Conservation (phyloP, 768 basidiomycete species). For the Ephemerocybe angulata region DNA sequence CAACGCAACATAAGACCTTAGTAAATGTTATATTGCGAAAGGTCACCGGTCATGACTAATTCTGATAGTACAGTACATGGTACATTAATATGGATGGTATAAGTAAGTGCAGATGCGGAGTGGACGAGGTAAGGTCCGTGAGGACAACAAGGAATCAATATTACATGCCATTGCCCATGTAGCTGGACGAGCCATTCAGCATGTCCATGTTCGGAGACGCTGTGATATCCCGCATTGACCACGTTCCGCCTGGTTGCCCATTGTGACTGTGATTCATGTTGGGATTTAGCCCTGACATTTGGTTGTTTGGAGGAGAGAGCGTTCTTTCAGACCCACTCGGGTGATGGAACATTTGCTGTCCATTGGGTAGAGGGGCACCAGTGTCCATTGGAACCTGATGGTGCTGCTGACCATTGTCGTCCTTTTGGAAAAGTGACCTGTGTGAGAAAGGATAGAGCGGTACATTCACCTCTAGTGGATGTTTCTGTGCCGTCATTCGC, state of each 20-base stretch:
- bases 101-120: neutral
- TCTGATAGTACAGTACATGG: too few relatives aligned
- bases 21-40: slow-evolving; percentile 5
- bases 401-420: slow-evolving; percentile 26
- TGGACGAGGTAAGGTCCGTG: neutral
- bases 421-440: slow-evolving; percentile 54
- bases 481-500: slow-evolving; percentile 74
- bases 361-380: slow-evolving; percentile 1
- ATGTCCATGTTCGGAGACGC: slow-evolving; percentile 16
- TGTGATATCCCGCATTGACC: slow-evolving; percentile 25
- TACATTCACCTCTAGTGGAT: slow-evolving; percentile 74
- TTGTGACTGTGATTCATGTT: neutral
- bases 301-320: slow-evolving; percentile 5
- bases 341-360: slow-evolving; percentile 4
- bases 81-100: neutral
- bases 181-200: neutral
- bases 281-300: neutral
- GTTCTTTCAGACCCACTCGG: slow-evolving; percentile 1
- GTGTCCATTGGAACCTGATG: neutral
- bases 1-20: slow-evolving; percentile 43
- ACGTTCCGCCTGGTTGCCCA: slow-evolving; percentile 9
- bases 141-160: neutral
- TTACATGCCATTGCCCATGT: slow-evolving; percentile 11
- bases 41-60: slow-evolving; percentile 2
- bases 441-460: slow-evolving; percentile 83